phyloP scores from a whole-genome alignment of 805 yeast genomes.

The Metschnikowia gruessii region DNA sequence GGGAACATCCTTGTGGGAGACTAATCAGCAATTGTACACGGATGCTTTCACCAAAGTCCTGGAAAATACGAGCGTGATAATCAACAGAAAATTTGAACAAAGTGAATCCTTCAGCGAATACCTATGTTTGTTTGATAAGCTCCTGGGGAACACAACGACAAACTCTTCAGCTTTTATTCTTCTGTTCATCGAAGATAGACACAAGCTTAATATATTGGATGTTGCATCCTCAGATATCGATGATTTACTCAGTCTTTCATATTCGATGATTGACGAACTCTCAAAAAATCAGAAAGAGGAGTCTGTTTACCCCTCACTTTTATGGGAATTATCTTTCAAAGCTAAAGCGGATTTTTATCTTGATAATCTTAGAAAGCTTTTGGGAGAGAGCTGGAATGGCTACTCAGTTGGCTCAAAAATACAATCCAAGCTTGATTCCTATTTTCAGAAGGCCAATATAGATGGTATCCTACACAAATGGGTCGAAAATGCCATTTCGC shows the following conservation, averaged over 20 bases:
- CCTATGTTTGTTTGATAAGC: conserved; percentile 24
- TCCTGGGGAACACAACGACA: conserved; percentile 14
- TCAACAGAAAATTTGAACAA: conserved; percentile 26
- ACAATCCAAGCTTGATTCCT: conserved; percentile 43
- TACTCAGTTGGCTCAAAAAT: conserved; percentile 57
- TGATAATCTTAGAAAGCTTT: conserved; percentile 21
- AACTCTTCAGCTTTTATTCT: conserved; percentile 12
- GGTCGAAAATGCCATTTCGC: conserved; percentile 31
- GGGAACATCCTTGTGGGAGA: conserved; percentile 30
- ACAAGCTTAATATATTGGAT: conserved; percentile 31
- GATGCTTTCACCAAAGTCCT: conserved; percentile 23
- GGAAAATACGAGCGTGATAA: conserved; percentile 19
- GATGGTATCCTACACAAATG: conserved; percentile 46
- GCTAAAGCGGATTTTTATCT: conserved; percentile 27
- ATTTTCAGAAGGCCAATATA: conserved; percentile 48
- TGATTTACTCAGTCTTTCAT: conserved; percentile 7
- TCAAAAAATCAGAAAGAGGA: neutral
- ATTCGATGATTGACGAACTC: neutral
- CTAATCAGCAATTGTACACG: conserved; percentile 28
- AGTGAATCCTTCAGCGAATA: conserved; percentile 31
- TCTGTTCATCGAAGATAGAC: conserved; percentile 35
- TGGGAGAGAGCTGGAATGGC: conserved; percentile 38
- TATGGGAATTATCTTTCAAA: conserved; percentile 6
- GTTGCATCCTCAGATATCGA: conserved; percentile 29
- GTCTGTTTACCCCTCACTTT: neutral